Evolutionary conservation across 108 stramenopile species (phyloP), one percentile per base, ranked within the genome.

Genomic region (Mediolabrus comicus): DNA sequence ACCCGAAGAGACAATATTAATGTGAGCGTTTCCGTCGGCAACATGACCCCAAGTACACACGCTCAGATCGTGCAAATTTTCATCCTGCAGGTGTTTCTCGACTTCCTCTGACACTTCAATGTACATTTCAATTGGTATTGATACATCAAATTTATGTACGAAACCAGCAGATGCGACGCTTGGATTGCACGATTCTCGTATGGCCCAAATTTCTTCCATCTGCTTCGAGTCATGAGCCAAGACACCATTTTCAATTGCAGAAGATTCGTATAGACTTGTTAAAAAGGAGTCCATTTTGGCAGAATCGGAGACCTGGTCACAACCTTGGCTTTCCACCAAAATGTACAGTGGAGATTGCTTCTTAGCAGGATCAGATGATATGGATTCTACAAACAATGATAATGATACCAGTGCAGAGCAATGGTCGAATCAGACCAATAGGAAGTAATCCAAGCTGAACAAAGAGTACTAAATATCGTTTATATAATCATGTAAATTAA

Each of bases 21-120:
- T 83, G 70, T 99, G 99, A 4, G 98, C 76, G 75, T 99, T 99
- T 2, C 95, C 95, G 65, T 98, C 97, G 49, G 90, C 92, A n/a
- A 93, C 77, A 58, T 97, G 96, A 26, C 96, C 96, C 75, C 91
- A 97, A 30, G 81, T 83, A 52, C 67, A 69, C 19, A 80, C 81
- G 7, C 38, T 68, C 14, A 59, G 17, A 17, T 67, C 82, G 87
- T 52, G 35, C 55, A 54, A 52, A 52, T 33, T 41, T 34, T 25
- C 43, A 10, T 19, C 30, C 55, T 39, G n/a, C 22, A 27, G 86
- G 59, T 24, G 58, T 59, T 53, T 71, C 51, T 59, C 82, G 49
- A 94, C 68, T 27, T 91, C 87, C 3, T 72, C 49, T 3, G 85
- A 84, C 16, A 98, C 82, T 26, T 77, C 83, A 41, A 86, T 64